These are phyloP conservation scores for Tolypocladium tropicale DNA, from an alignment of 2,329 filamentous ascomycete species.

Conservation along the genomic window DNA sequence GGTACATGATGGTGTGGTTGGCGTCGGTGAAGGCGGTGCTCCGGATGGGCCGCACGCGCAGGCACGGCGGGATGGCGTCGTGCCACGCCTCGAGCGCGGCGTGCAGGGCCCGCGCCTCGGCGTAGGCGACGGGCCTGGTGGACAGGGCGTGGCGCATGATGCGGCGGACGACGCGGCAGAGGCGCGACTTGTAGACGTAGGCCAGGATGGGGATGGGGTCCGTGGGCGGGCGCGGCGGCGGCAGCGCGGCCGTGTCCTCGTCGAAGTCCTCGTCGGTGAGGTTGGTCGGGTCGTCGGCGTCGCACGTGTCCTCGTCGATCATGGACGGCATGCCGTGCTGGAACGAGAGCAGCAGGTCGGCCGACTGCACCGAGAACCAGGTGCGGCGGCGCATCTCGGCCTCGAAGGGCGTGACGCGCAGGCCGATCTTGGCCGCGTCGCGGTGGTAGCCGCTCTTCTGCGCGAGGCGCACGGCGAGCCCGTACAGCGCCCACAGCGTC, in stretches of 20 bases:
- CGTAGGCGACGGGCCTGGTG: slow-evolving; percentile 25
- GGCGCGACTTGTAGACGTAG: slow-evolving; percentile 30
- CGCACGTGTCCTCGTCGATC: slow-evolving; percentile 34
- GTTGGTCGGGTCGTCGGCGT: slow-evolving; percentile 34
- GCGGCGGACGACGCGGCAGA: slow-evolving; percentile 31
- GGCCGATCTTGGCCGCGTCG: slow-evolving; percentile 30
- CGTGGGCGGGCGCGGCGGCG: slow-evolving; percentile 28
- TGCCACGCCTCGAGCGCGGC: slow-evolving; percentile 27
- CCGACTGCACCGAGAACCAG: slow-evolving; percentile 37
- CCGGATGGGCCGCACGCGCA: slow-evolving; percentile 30
- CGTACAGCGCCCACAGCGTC: slow-evolving; percentile 36
- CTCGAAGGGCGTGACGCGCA: slow-evolving; percentile 34
- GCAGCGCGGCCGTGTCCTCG: slow-evolving; percentile 30
- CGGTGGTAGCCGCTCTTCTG: slow-evolving; percentile 43
- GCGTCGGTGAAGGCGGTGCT: slow-evolving; percentile 31
- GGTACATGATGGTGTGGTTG: slow-evolving; percentile 35
- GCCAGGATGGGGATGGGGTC: slow-evolving; percentile 34
- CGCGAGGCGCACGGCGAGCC: slow-evolving; percentile 35
- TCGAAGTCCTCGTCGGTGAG: slow-evolving; percentile 41
- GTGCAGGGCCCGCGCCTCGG: slow-evolving; percentile 23
- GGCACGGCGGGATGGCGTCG: slow-evolving; percentile 24
- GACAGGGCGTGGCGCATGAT: slow-evolving; percentile 31
- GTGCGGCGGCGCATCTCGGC: slow-evolving; percentile 39
- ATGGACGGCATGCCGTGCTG: slow-evolving; percentile 43
- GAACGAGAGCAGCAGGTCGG: slow-evolving; percentile 38